Base-by-base conservation (phyloP, 352 stramenopile genomes). In the Phytophthora macrochlamydospora region DNA sequence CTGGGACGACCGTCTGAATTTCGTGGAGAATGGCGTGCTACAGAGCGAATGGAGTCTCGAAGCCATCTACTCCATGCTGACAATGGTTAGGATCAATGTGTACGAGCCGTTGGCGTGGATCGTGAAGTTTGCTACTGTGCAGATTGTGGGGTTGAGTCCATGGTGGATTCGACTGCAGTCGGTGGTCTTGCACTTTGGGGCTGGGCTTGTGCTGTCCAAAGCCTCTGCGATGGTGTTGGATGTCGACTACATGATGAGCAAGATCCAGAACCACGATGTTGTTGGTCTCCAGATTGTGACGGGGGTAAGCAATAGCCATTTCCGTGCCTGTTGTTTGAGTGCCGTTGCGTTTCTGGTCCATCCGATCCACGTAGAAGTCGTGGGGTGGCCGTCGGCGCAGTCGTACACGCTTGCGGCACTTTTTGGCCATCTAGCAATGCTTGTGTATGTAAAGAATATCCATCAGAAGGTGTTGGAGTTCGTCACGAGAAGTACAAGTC, bases 351-450 rank as follows among this genome's bases (percentile, higher is more conserved):
- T 79, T 57, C 53, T 67, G 12, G 61, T 87, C 0, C 85, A 93
- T 46, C 85, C 85, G 12, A 62, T 86, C 37, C 67, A 87, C 48
- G 77, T 85, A 32, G 81, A 92, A 50, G 75, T 92, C 29, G 72
- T 92, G 33, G 81, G 49, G 4, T 92, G 84, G 81, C 76, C 82
- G 14, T 90, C 80, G 0, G 79, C 79, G 1, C 78, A 91, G 58
- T 75, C 85, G 7, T 91, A 93, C 43, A 68, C 82, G 2, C 70
- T 90, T 7, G 68, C 73, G 0, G 69, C 71, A 7, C 40, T 90
- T 2, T 89, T 91, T 40, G 68, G 74, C 13, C 51, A 73, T 32
- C 52, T 81, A 11, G 67, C 67, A 5, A 42, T 87, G 1, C 61
- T 73, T 18, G 61, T 68, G 31, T 61, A 81, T 30, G 29, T 68